Base-by-base conservation (phyloP, 306 rosid genomes). In the Castanea crenata region DNA sequence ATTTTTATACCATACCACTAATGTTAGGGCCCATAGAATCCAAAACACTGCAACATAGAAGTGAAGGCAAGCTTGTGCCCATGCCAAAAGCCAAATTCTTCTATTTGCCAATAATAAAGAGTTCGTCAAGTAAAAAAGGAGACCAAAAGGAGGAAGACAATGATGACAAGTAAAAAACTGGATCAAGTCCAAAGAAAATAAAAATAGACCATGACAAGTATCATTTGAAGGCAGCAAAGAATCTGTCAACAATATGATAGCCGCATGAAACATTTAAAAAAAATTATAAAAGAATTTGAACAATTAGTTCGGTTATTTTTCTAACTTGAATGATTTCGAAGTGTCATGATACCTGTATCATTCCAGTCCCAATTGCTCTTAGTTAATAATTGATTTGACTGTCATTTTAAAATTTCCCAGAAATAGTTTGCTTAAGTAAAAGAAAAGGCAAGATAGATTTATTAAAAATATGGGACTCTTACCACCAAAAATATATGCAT, bases 11-110 rank as follows among this genome's bases (percentile, higher is more conserved):
- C 94, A 77, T 95, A 95, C 99, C 99, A 95, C 99, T 72, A 95
- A 82, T n/a, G 94, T 91, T 71, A 98, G 98, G 27, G 98, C 97
- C 99, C 97, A 95, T 21, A 95, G 91, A 76, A 93, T 86, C 99
- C 99, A 95, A 78, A 93, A 89, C 59, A 90, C 78, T 44, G 92
- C 88, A 68, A 87, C 71, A 69, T 98, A 93, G 89, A 93, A 90
- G 85, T 93, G 87, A 84, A 95, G 89, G 86, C 93, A 91, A 84
- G 96, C 87, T 81, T 95, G 98, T 84, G 97, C 98, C 92, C 92
- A 91, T 56, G 85, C 92, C 88, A 95, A 86, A 79, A 95, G 84
- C 97, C 92, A 95, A 79, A 95, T 81, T 88, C 97, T 95, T 92
- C 89, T 93, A 93, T 95, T 98, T 95, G 97, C 73, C 76, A 86